phyloP scores from a whole-genome alignment of 345 rosid genomes.

The Abelmoschus esculentus region DNA sequence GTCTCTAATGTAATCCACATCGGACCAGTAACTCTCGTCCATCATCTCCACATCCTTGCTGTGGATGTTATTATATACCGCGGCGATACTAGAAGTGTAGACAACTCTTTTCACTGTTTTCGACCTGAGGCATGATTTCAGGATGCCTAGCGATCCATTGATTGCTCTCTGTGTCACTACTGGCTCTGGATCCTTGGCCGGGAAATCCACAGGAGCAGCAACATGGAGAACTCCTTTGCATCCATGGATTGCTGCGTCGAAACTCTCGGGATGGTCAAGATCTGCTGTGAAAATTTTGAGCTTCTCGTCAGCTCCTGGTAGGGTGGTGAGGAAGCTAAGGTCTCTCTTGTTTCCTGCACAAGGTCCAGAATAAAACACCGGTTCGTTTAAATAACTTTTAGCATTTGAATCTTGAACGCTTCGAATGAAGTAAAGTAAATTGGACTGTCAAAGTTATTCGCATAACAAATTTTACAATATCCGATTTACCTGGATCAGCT shows the following conservation, averaged over 20 bases:
- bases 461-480: too few relatives aligned
- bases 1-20: neutral
- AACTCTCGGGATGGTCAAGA: slow-evolving; percentile 40
- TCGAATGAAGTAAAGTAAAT: too few relatives aligned
- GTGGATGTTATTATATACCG: neutral
- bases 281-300: slow-evolving; percentile 49
- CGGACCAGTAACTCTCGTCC: neutral
- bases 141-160: slow-evolving; percentile 42
- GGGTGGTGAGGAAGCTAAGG: slow-evolving; percentile 42
- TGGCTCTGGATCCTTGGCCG: slow-evolving; percentile 32
- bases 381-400: too few relatives aligned
- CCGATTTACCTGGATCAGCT: neutral
- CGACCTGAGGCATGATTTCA: slow-evolving; percentile 41
- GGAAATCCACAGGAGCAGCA: slow-evolving; percentile 24
- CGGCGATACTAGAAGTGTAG: slow-evolving; percentile 36
- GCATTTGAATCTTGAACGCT: too few relatives aligned
- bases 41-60: neutral
- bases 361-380: neutral
- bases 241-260: slow-evolving; percentile 44
- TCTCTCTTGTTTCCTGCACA: slow-evolving; percentile 42
- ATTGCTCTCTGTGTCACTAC: slow-evolving; percentile 37
- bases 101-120: slow-evolving; percentile 52
- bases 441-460: too few relatives aligned
- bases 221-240: slow-evolving; percentile 56
- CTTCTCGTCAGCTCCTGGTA: slow-evolving; percentile 44